Percentiles rank a stretch among this genome's conserved stretches.
Conservation (phyloP, 2,329 filamentous ascomycete genomes). For the Penicillium glabrum region DNA sequence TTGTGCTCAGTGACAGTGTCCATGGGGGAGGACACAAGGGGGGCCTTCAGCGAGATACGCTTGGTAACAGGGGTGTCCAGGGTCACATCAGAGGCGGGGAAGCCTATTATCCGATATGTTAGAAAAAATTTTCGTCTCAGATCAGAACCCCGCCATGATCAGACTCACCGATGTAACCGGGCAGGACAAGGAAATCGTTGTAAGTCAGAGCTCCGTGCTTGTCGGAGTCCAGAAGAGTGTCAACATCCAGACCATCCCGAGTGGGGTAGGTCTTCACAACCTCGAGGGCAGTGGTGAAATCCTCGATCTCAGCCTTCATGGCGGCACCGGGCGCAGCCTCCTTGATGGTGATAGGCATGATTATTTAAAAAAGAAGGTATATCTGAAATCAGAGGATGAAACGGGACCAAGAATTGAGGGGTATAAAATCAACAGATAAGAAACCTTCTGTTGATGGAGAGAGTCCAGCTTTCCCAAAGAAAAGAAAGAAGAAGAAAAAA, state of each 20-base stretch:
- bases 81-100: constrained; percentile 82
- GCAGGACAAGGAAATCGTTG: constrained; percentile 96
- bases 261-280: constrained; percentile 76
- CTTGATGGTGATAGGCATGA: constrained; percentile 73
- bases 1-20: constrained; percentile 99
- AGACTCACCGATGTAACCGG: constrained; percentile 82
- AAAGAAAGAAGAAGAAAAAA: constrained; percentile 49
- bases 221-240: constrained; percentile 85
- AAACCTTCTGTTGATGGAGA: constrained; percentile 59
- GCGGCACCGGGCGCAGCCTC: constrained; percentile 50
- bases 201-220: constrained; percentile 93
- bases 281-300: constrained; percentile 74
- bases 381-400: constrained; percentile 29
- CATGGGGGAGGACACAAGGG: constrained; percentile 97
- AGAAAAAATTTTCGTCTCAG: constrained; percentile 9
- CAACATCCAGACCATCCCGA: constrained; percentile 82
- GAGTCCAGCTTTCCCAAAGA: constrained; percentile 59
- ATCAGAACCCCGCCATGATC: constrained; percentile 4
- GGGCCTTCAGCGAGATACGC: constrained; percentile 92
- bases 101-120: constrained; percentile 54
- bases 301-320: constrained; percentile 60
- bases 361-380: constrained; percentile 38
- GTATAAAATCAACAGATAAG: constrained; percentile 45
- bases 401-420: constrained; percentile 19
- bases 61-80: constrained; percentile 94